Evolutionary conservation across 2,329 filamentous ascomycete genomes (phyloP).

Genomic region (Paecilomyces sp.): DNA sequence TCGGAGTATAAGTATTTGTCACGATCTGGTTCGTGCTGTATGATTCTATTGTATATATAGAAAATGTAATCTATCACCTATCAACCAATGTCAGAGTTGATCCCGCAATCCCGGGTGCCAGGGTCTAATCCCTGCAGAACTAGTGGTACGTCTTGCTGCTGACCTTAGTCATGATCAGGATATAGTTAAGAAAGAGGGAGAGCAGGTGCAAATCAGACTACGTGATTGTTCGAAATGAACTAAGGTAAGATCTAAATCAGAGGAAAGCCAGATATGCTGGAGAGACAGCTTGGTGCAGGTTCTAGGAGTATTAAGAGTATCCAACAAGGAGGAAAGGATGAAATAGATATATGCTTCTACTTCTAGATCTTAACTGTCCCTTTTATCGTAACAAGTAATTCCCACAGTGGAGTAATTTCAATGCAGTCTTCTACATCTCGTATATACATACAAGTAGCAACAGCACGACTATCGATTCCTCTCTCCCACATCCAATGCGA

Average conservation of each 20-base stretch:
- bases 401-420: too few relatives aligned
- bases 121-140: neutral
- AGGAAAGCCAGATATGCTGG: too few relatives aligned
- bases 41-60: neutral
- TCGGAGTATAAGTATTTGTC: neutral
- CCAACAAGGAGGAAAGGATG: too few relatives aligned
- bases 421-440: neutral
- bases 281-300: too few relatives aligned
- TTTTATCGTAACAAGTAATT: too few relatives aligned
- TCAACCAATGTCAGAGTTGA: neutral
- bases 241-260: too few relatives aligned
- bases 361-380: too few relatives aligned
- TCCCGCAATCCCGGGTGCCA: neutral
- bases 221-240: too few relatives aligned
- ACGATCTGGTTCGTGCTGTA: neutral
- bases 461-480: slow-evolving; percentile 21
- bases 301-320: too few relatives aligned
- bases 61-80: neutral
- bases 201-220: too few relatives aligned
- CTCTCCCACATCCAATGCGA: slow-evolving; percentile 62
- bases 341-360: too few relatives aligned
- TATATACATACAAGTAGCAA: neutral
- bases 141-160: neutral
- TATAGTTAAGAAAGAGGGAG: too few relatives aligned
- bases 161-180: neutral